Base-by-base conservation (phyloP, 2,329 filamentous ascomycete species). In the Pseudogymnoascus sp. region DNA sequence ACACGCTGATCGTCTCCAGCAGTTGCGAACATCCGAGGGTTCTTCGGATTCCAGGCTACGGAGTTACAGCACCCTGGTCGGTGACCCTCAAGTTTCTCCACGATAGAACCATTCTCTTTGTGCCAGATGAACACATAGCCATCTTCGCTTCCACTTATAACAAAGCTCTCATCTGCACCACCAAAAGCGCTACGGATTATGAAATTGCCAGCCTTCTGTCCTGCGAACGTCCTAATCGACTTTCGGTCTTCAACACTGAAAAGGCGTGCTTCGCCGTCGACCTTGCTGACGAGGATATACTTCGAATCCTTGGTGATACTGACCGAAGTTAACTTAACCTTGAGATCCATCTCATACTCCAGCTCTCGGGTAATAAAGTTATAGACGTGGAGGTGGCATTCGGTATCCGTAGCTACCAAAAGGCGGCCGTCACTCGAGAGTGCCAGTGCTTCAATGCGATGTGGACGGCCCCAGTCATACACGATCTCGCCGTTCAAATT, bases 111-210 rank as follows among this genome's bases (percentile, higher is more conserved):
- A 36, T 89, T 91, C 62, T 87, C 88, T 74, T 91, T 94, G 73
- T 96, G 90, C 91, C 92, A 97, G 65, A 99, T 90, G 72, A 91
- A 88, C 42, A 97, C 83, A 62, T 83, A 81, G 2, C 85, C 85
- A 66, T 86, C 84, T 82, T 97, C 92, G 70, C 92, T 96, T 9
- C 94, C 94, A 70, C 90, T 93, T 28, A 95, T 81, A 8, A 97
- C 88, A 73, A 97, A 97, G 72, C 88, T 92, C 76, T 97, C 92
- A 63, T 90, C 88, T 1, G 93, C 92, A 33, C 94, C 94, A 16
- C 94, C 94, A 75, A 97, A 94, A 0, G 82, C 79, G 69, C 87
- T 90, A 60, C 93, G 83, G 64, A 99, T 95, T 62, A 97, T 83
- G 71, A 80, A 96, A 1, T 88, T 78, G 61, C 85, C 87, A 65